A percentile compares a stretch with the other conserved stretches of the same genome.
Evolutionary conservation across 108 stramenopile species (phyloP).

Genomic region (Conticribra guillardii): DNA sequence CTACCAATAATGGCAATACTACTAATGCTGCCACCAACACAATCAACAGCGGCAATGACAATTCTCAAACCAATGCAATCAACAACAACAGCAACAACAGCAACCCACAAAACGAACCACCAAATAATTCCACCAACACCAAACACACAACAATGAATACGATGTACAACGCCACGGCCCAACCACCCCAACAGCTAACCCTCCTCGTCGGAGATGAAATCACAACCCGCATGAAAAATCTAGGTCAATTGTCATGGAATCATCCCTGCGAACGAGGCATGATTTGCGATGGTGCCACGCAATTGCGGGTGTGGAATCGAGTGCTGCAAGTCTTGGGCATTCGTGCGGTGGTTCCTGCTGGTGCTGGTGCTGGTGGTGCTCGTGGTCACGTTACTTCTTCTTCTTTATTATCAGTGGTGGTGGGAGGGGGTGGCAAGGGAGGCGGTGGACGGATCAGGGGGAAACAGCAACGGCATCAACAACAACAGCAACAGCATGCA

Average conservation of each 20-base stretch:
- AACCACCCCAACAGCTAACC: conserved; percentile 80
- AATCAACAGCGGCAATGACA: too few relatives aligned
- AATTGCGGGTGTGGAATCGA: conserved; percentile 81
- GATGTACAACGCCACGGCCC: conserved; percentile 77
- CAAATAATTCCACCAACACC: conserved; percentile 1
- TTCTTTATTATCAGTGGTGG: too few relatives aligned
- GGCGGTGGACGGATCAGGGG: too few relatives aligned
- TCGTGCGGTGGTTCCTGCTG: conserved; percentile 14
- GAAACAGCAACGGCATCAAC: background rate
- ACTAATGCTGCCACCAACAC: background rate
- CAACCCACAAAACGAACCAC: background rate
- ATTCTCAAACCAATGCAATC: too few relatives aligned
- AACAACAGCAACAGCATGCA: too few relatives aligned
- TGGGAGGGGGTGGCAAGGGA: too few relatives aligned
- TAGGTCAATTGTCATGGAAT: conserved; percentile 58
- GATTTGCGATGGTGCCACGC: conserved; percentile 71
- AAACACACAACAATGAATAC: conserved; percentile 11
- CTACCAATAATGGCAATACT: background rate
- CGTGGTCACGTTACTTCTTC: too few relatives aligned
- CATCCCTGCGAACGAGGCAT: conserved; percentile 74
- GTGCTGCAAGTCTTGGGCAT: conserved; percentile 63
- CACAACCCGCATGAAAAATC: conserved; percentile 65
- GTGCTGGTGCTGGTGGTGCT: too few relatives aligned
- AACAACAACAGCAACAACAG: background rate
- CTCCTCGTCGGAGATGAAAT: conserved; percentile 74